Conservation (phyloP, 2,329 filamentous ascomycete species). For the Xylaria sp. region DNA sequence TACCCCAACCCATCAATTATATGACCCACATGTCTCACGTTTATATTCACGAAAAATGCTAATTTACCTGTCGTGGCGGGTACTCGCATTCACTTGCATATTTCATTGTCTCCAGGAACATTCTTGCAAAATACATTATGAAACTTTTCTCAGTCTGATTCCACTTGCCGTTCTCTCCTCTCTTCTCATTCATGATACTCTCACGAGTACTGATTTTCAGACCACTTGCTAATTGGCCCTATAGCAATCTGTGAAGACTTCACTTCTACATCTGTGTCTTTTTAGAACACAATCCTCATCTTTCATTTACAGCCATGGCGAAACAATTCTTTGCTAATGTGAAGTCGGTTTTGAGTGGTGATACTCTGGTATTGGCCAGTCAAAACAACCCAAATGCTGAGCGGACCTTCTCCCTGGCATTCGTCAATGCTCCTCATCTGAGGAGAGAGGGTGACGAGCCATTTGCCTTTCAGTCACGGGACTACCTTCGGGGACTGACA, state of each 20-base stretch:
- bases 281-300: constrained; percentile 53
- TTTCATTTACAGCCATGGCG: constrained; percentile 48
- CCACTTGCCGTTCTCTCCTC: neutral
- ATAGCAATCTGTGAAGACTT: constrained; percentile 38
- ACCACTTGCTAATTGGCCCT: constrained; percentile 35
- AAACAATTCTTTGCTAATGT: constrained; percentile 76
- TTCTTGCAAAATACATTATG: too few relatives aligned
- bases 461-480: constrained; percentile 92
- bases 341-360: constrained; percentile 93
- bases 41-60: neutral
- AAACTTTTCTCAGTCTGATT: neutral
- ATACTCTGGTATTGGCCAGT: constrained; percentile 86
- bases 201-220: neutral
- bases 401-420: constrained; percentile 88
- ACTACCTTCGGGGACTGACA: constrained; percentile 84
- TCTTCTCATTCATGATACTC: neutral
- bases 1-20: neutral
- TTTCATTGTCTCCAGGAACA: neutral
- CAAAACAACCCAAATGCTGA: constrained; percentile 84
- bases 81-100: neutral
- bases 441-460: constrained; percentile 91
- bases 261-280: constrained; percentile 37
- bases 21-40: neutral
- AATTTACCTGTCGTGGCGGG: neutral
- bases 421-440: constrained; percentile 87